These are phyloP conservation scores for Maudiozyma turicensis DNA, from an alignment of 805 yeast genomes.

Conservation along the genomic window DNA sequence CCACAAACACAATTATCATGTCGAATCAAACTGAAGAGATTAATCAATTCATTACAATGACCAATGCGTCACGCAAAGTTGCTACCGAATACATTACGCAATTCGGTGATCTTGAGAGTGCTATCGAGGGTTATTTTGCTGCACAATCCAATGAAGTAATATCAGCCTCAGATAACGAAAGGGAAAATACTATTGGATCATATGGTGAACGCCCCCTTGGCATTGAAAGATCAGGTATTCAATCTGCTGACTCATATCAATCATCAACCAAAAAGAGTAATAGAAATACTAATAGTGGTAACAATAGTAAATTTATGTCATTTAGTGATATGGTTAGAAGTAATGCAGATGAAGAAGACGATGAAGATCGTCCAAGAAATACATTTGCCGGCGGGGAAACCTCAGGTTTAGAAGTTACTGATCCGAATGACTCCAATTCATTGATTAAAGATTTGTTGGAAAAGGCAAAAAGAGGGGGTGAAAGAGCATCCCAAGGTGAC, in stretches of 20 bases:
- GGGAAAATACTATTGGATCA: neutral
- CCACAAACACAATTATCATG: neutral
- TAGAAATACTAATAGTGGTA: neutral
- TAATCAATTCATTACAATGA: conserved; percentile 31
- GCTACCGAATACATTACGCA: conserved; percentile 32
- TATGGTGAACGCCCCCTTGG: neutral
- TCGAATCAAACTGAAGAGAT: conserved; percentile 12
- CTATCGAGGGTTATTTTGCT: conserved; percentile 23
- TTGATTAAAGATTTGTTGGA: conserved; percentile 48
- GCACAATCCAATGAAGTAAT: conserved; percentile 1
- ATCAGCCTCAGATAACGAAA: neutral
- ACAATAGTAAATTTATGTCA: conserved; percentile 28
- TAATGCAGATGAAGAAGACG: conserved; percentile 33
- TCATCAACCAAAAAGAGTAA: neutral
- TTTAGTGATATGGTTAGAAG: conserved; percentile 32
- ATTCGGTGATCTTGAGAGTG: conserved; percentile 22
- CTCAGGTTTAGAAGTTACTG: conserved; percentile 70
- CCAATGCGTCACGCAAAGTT: conserved; percentile 30
- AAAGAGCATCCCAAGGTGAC: conserved; percentile 30
- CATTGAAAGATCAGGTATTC: neutral
- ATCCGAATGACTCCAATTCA: conserved; percentile 45
- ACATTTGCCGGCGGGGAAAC: conserved; percentile 62
- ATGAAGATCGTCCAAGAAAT: conserved; percentile 49
- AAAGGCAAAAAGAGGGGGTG: conserved; percentile 58
- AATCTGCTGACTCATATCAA: neutral